These are phyloP conservation scores for Dipodascopsis tothii DNA, from an alignment of 805 yeast species.

Conservation along the genomic window DNA sequence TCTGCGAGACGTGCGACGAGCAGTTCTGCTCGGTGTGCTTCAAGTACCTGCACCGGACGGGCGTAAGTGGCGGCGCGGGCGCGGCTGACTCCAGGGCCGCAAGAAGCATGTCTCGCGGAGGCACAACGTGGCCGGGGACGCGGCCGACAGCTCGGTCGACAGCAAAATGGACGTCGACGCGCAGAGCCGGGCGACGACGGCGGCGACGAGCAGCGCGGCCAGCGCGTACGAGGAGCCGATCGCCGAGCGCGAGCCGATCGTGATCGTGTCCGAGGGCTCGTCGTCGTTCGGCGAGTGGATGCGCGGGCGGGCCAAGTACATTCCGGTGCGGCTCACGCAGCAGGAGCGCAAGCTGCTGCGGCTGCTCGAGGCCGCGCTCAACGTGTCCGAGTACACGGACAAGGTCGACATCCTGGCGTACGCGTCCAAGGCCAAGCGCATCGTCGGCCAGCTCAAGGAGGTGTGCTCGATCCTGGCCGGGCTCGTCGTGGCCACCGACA, in stretches of 20 bases:
- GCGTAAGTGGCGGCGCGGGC: too few relatives aligned
- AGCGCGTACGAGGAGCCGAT: background rate
- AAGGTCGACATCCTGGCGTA: slow-evolving; percentile 64
- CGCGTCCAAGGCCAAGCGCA: slow-evolving; percentile 60
- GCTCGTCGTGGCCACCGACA: slow-evolving; percentile 65
- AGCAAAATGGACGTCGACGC: slow-evolving; percentile 21
- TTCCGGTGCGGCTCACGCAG: slow-evolving; percentile 60
- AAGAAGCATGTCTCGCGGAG: background rate
- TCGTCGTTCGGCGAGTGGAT: slow-evolving; percentile 18
- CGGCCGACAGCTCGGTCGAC: slow-evolving; percentile 14
- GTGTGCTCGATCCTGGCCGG: slow-evolving; percentile 76
- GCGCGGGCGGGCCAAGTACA: slow-evolving; percentile 37
- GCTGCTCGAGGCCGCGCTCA: slow-evolving; percentile 60
- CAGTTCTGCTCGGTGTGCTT: slow-evolving; percentile 64
- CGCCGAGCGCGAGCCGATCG: slow-evolving; percentile 13
- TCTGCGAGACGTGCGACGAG: slow-evolving; percentile 58
- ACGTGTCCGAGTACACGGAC: slow-evolving; percentile 74
- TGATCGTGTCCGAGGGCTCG: slow-evolving; percentile 21
- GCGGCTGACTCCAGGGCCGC: background rate
- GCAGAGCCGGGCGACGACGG: slow-evolving; percentile 19
- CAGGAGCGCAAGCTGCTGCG: slow-evolving; percentile 65
- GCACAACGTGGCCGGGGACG: too few relatives aligned
- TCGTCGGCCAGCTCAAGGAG: slow-evolving; percentile 63
- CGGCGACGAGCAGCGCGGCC: slow-evolving; percentile 1
- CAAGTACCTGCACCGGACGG: slow-evolving; percentile 61